Conservation (phyloP, 1,284 basidiomycete genomes). For the Wolfiporia cocos region DNA sequence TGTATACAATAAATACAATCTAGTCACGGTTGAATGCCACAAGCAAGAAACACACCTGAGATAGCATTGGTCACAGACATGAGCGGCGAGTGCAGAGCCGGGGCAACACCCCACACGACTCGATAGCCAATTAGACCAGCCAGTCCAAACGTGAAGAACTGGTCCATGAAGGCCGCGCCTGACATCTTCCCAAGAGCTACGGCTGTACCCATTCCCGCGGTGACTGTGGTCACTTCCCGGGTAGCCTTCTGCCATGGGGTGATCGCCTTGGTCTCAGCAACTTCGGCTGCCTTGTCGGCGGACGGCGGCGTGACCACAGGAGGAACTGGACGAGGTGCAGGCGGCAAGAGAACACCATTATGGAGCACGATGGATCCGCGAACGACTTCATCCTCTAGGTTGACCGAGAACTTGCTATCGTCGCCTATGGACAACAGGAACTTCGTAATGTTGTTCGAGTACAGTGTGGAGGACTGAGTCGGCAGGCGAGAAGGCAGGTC, state of each 20-base stretch:
- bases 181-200: conserved; percentile 75
- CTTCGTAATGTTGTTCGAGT: conserved; percentile 87
- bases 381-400: conserved; percentile 78
- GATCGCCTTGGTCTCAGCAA: conserved; percentile 48
- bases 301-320: conserved; percentile 45
- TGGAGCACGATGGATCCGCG: conserved; percentile 76
- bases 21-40: no score
- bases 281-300: conserved; percentile 44
- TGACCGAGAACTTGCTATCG: conserved; percentile 55
- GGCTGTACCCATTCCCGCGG: conserved; percentile 66
- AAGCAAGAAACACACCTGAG: conserved; percentile 40
- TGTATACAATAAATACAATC: no score
- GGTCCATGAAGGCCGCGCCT: conserved; percentile 76
- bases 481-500: conserved; percentile 80
- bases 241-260: conserved; percentile 81
- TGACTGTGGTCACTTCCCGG: conserved; percentile 65
- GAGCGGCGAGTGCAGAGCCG: conserved; percentile 76
- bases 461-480: conserved; percentile 81
- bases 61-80: conserved; percentile 87
- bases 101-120: conserved; percentile 83
- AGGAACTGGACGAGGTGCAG: conserved; percentile 58
- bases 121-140: conserved; percentile 81
- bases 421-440: conserved; percentile 72
- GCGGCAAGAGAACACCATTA: conserved; percentile 58
- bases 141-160: conserved; percentile 80